A percentile compares a stretch with the other conserved stretches of the same genome.
Evolutionary conservation across 2,329 filamentous ascomycete species (phyloP).

Genomic region (Claviceps digitariae): DNA sequence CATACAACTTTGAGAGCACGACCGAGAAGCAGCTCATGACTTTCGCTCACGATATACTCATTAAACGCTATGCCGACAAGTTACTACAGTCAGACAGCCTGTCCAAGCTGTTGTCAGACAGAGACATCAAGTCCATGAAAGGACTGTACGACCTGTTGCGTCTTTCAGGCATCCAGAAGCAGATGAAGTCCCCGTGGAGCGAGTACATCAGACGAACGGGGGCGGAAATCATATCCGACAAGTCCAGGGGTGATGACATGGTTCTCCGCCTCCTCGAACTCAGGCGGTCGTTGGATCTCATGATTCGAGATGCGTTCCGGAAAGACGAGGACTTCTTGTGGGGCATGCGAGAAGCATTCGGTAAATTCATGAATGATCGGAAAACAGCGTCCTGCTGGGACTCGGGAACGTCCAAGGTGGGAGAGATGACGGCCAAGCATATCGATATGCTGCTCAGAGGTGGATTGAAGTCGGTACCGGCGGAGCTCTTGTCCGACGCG

Average conservation of each 20-base stretch:
- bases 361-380: constrained; percentile 83
- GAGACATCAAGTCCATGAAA: constrained; percentile 56
- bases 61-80: constrained; percentile 52
- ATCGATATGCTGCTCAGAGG: constrained; percentile 80
- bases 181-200: constrained; percentile 60
- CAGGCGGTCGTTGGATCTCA: constrained; percentile 63
- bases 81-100: constrained; percentile 56
- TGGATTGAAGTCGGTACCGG: constrained; percentile 71
- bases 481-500: constrained; percentile 48
- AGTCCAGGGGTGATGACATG: constrained; percentile 70
- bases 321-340: constrained; percentile 66
- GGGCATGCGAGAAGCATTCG: constrained; percentile 72
- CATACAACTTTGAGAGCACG: constrained; percentile 67
- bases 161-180: constrained; percentile 54
- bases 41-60: constrained; percentile 57
- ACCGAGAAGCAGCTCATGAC: constrained; percentile 68
- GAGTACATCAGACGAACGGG: constrained; percentile 68
- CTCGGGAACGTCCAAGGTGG: constrained; percentile 82
- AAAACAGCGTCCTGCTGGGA: constrained; percentile 59
- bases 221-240: constrained; percentile 65
- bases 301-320: constrained; percentile 64
- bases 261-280: constrained; percentile 69
- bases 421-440: constrained; percentile 97
- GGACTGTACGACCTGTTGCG: constrained; percentile 67
- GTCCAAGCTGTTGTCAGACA: constrained; percentile 56